Conservation (phyloP, 371 early-diverging fungal species). For the Mortierella sp. region DNA sequence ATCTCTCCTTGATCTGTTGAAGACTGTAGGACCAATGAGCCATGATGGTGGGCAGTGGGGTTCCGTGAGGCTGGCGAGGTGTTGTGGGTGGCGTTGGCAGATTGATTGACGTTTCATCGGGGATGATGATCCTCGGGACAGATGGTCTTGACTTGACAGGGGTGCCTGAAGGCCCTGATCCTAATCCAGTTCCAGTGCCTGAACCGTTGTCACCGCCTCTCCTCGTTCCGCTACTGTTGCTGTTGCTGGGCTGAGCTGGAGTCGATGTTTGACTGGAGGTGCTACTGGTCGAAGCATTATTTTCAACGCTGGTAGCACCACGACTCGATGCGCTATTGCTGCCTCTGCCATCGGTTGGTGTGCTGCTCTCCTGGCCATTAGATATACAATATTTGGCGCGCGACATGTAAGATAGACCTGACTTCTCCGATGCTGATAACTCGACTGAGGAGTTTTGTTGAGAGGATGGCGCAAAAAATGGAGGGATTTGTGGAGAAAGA, state of each 20-base stretch:
- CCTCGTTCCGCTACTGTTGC: neutral
- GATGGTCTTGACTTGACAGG: constrained; percentile 12
- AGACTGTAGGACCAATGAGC: constrained; percentile 19
- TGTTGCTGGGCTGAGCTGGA: neutral
- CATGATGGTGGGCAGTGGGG: neutral
- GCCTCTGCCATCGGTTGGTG: neutral
- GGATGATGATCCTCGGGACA: constrained; percentile 37
- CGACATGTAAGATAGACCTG: neutral
- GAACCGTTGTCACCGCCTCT: neutral
- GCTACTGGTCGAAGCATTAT: neutral
- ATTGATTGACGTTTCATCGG: constrained; percentile 37
- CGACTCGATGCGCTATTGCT: neutral
- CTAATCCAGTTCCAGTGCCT: neutral
- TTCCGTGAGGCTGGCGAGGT: constrained; percentile 12
- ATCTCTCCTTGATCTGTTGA: constrained; percentile 18
- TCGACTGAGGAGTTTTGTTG: neutral
- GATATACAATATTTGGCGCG: neutral
- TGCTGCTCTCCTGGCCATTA: neutral
- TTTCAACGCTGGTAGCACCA: neutral
- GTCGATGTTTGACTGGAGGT: neutral
- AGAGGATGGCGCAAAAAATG: neutral
- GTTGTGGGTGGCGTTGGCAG: constrained; percentile 41
- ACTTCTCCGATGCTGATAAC: neutral
- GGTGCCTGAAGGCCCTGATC: neutral
- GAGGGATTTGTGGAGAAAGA: neutral